A percentile compares a stretch with the other conserved stretches of the same genome.
phyloP scores from a whole-genome alignment of 148 eudicot genomes.

The Tetragonia tetragonoides region DNA sequence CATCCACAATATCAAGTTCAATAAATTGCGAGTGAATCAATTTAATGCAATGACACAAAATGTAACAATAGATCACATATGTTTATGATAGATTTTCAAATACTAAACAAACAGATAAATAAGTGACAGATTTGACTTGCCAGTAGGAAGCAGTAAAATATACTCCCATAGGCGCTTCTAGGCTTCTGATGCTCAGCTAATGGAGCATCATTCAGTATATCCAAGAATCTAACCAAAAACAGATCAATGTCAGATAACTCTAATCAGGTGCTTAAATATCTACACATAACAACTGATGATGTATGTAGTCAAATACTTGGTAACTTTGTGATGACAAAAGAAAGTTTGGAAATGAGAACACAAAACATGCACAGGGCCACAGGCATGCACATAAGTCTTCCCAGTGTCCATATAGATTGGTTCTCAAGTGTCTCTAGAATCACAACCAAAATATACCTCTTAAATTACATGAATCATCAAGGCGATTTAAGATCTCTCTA shows the following conservation, averaged over 20 bases:
- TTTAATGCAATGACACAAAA: not conserved
- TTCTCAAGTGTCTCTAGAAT: not conserved
- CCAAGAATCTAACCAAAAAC: slow-evolving; percentile 60
- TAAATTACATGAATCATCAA: not conserved
- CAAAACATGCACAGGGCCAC: slow-evolving; percentile 6
- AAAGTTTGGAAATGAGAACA: not conserved
- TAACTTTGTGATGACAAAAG: not conserved
- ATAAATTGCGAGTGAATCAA: not conserved
- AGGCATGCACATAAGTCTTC: slow-evolving; percentile 3
- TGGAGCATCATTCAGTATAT: slow-evolving; percentile 89
- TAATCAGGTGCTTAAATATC: not conserved
- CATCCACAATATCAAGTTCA: not conserved
- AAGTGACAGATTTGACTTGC: slow-evolving; percentile 49
- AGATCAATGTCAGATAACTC: slow-evolving; percentile 9
- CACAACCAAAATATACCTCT: not conserved
- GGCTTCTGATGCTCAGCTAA: slow-evolving; percentile 85
- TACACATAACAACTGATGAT: not conserved
- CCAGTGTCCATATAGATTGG: not conserved
- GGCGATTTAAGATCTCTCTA: not conserved
- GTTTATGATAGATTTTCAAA: not conserved
- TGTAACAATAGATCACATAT: not conserved
- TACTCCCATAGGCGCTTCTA: slow-evolving; percentile 68
- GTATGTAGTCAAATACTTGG: not conserved
- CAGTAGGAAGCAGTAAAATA: slow-evolving; percentile 77
- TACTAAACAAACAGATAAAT: not conserved